These are phyloP conservation scores for Fusarium anthophilum DNA, from an alignment of 2,329 filamentous ascomycete genomes.

Conservation along the genomic window DNA sequence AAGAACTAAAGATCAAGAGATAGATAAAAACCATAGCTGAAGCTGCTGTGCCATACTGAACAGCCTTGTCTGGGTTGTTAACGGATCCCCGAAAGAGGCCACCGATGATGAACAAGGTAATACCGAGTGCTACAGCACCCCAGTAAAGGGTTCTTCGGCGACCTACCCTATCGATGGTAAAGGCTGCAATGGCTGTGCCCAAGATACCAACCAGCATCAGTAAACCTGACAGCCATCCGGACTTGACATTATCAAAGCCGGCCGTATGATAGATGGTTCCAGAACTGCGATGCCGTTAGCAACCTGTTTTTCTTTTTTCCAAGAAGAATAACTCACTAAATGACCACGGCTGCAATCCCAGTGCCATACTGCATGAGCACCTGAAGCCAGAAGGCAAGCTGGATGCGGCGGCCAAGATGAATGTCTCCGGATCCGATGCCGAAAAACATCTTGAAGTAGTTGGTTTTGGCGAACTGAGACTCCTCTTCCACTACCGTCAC, in stretches of 20 bases:
- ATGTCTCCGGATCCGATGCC: slow-evolving; percentile 47
- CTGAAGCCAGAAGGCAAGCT: slow-evolving; percentile 52
- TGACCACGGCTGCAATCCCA: slow-evolving; percentile 21
- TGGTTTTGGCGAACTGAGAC: slow-evolving; percentile 48
- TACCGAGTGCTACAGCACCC: slow-evolving; percentile 45
- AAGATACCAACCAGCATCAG: slow-evolving; percentile 61
- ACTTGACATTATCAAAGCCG: not conserved
- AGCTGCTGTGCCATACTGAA: slow-evolving; percentile 43
- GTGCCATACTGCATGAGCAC: slow-evolving; percentile 48
- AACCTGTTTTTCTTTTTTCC: not conserved
- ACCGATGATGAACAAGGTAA: slow-evolving; percentile 45
- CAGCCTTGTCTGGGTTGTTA: slow-evolving; percentile 28
- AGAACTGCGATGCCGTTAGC: not conserved
- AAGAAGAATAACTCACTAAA: not conserved
- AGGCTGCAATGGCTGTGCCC: slow-evolving; percentile 60
- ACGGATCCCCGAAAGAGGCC: slow-evolving; percentile 34
- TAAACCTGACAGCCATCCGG: slow-evolving; percentile 54
- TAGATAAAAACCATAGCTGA: slow-evolving; percentile 46
- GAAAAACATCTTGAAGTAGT: slow-evolving; percentile 52
- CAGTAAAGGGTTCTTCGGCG: slow-evolving; percentile 48
- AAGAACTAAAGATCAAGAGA: slow-evolving; percentile 43
- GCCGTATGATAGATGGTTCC: slow-evolving; percentile 9
- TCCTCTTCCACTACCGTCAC: slow-evolving; percentile 49
- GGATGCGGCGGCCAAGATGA: slow-evolving; percentile 51
- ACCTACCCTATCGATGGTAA: slow-evolving; percentile 50